A percentile compares a stretch with the other conserved stretches of the same genome.
Evolutionary conservation across 257 asterid genomes (phyloP).

Genomic region (Przewalskia tangutica): DNA sequence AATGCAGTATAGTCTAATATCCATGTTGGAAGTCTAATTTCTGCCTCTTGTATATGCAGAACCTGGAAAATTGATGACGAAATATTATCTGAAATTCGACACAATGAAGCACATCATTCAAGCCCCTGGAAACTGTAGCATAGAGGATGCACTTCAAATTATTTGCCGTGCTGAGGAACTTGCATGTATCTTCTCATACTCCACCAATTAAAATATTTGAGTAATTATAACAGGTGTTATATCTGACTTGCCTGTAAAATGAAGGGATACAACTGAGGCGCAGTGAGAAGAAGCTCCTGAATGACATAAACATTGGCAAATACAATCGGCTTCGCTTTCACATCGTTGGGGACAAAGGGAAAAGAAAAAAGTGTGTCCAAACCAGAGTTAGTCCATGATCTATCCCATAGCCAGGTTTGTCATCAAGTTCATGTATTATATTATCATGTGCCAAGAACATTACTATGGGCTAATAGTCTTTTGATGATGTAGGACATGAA

Average conservation of each 20-base stretch:
- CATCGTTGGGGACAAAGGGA: slow-evolving; percentile 73
- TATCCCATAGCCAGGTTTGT: slow-evolving; percentile 88
- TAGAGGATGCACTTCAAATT: slow-evolving; percentile 68
- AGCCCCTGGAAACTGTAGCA: slow-evolving; percentile 59
- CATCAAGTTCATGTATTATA: slow-evolving; percentile 9
- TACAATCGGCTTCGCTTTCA: slow-evolving; percentile 91
- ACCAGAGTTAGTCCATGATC: slow-evolving; percentile 73
- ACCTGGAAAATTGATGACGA: slow-evolving; percentile 94
- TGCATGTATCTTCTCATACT: slow-evolving; percentile 41
- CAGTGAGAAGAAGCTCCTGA: slow-evolving; percentile 82
- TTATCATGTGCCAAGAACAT: not conserved
- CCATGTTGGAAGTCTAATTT: not conserved
- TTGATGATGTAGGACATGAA: slow-evolving; percentile 54
- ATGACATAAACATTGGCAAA: slow-evolving; percentile 79
- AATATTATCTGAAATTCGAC: slow-evolving; percentile 90
- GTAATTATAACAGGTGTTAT: slow-evolving; percentile 8
- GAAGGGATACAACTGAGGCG: slow-evolving; percentile 98
- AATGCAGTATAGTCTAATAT: not conserved
- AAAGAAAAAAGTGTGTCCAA: slow-evolving; percentile 81
- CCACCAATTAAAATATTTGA: slow-evolving; percentile 5
- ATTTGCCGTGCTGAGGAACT: slow-evolving; percentile 85
- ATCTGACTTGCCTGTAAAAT: slow-evolving; percentile 23
- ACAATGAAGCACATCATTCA: slow-evolving; percentile 93
- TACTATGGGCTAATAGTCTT: not conserved
- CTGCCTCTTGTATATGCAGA: slow-evolving; percentile 32